Conservation (phyloP, 225 moss, liverwort and hornwort species). For the Physcomitrellopsis africana region DNA sequence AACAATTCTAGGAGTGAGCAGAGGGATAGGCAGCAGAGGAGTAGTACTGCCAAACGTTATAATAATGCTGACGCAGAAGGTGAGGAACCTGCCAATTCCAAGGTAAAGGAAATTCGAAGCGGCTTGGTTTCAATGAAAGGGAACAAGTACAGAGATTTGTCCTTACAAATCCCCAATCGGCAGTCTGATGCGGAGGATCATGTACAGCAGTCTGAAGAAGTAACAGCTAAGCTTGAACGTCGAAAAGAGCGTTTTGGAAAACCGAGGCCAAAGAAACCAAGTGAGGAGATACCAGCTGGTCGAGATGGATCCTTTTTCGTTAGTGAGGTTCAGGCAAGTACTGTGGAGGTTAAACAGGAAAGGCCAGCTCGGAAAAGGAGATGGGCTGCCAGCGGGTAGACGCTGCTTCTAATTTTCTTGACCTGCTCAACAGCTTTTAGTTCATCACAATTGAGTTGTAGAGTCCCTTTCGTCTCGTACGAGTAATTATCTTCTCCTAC, state of each 20-base stretch:
- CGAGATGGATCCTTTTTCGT: constrained; percentile 56
- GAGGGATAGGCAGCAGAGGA: constrained; percentile 65
- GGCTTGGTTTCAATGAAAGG: constrained; percentile 51
- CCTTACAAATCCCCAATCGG: constrained; percentile 43
- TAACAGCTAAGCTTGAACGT: constrained; percentile 71
- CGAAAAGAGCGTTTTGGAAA: constrained; percentile 90
- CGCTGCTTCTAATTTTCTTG: no score
- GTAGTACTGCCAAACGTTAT: constrained; percentile 54
- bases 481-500: no score
- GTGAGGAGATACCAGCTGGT: constrained; percentile 50
- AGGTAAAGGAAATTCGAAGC: constrained; percentile 39
- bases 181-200: constrained; percentile 43
- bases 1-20: constrained; percentile 62
- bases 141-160: constrained; percentile 44
- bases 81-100: constrained; percentile 47
- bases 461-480: no score
- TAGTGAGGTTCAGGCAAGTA: constrained; percentile 55
- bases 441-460: no score
- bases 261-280: constrained; percentile 61
- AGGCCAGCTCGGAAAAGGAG: constrained; percentile 94
- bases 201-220: constrained; percentile 50
- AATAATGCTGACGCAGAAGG: constrained; percentile 45
- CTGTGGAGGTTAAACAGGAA: constrained; percentile 91
- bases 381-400: constrained; percentile 86
- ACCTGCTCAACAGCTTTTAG: no score